These are phyloP conservation scores for Vitellaria paradoxa DNA, from an alignment of 179 eudicot species.

Conservation along the genomic window DNA sequence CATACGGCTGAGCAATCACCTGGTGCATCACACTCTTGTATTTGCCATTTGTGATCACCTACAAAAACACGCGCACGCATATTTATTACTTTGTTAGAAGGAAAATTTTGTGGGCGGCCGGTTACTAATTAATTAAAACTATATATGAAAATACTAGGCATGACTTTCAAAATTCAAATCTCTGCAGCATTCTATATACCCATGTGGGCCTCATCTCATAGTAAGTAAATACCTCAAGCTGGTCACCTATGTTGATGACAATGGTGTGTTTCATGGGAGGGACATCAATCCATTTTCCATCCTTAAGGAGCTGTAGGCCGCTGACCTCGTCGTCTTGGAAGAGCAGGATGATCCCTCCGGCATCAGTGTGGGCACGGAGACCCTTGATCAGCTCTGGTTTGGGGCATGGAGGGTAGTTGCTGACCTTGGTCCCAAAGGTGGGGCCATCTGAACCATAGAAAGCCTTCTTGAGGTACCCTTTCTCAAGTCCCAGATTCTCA, in stretches of 20 bases:
- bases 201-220: no score
- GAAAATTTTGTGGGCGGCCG: no score
- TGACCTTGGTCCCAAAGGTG: conserved; percentile 55
- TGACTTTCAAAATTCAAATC: no score
- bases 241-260: conserved; percentile 59
- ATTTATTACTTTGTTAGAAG: not conserved
- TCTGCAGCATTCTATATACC: no score
- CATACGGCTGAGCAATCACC: conserved; percentile 47
- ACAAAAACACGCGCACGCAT: not conserved
- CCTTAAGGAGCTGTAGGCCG: conserved; percentile 58
- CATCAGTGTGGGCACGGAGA: conserved; percentile 63
- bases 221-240: conserved; percentile 41
- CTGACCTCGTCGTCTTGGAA: conserved; percentile 56
- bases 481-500: conserved; percentile 56
- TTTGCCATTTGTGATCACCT: conserved; percentile 59
- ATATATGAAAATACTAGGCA: no score
- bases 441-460: conserved; percentile 51
- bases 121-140: no score
- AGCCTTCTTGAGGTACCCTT: conserved; percentile 43
- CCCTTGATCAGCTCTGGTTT: conserved; percentile 58
- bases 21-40: conserved; percentile 61
- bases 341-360: conserved; percentile 55
- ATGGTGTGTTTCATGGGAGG: conserved; percentile 55
- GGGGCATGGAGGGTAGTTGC: conserved; percentile 64
- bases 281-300: conserved; percentile 56